Evolutionary conservation across 1,284 basidiomycete genomes (phyloP).

Genomic region (Vanrija sp.): DNA sequence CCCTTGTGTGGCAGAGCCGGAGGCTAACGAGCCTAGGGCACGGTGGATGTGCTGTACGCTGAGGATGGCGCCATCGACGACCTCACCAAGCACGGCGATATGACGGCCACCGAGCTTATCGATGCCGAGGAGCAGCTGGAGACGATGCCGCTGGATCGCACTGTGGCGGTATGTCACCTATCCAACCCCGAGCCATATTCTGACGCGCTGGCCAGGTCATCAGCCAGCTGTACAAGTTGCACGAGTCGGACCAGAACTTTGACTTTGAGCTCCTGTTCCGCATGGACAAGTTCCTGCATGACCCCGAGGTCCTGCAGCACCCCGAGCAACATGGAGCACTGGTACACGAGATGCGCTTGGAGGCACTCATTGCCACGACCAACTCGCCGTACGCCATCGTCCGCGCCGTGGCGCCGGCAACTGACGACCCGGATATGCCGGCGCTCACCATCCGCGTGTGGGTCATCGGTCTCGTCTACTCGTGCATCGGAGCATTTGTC

Average conservation of each 20-base stretch:
- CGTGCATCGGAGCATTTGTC: constrained; percentile 60
- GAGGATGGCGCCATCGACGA: too few species aligned
- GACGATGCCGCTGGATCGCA: too few species aligned
- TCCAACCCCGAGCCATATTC: too few species aligned
- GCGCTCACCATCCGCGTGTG: constrained; percentile 81
- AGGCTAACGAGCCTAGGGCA: too few species aligned
- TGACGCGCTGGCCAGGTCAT: constrained; percentile 1
- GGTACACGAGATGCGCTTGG: constrained; percentile 38
- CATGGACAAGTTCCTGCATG: constrained; percentile 10
- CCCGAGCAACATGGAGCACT: constrained; percentile 10
- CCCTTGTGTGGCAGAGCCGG: too few species aligned
- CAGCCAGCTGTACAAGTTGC: constrained; percentile 3
- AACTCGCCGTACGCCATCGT: constrained; percentile 81
- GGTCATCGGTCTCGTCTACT: constrained; percentile 57
- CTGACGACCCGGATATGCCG: constrained; percentile 72
- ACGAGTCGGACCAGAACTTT: constrained; percentile 15
- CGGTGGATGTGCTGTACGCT: too few species aligned
- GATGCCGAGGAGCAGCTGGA: too few species aligned
- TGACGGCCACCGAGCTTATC: too few species aligned
- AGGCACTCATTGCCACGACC: constrained; percentile 31
- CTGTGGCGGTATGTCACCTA: too few species aligned
- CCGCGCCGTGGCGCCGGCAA: constrained; percentile 71
- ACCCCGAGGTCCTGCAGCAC: constrained; percentile 1
- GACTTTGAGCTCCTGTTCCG: constrained; percentile 8
- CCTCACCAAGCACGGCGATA: too few species aligned